These are phyloP conservation scores for Eleusine indica DNA, from an alignment of 176 grass and related monocot species.

Conservation along the genomic window DNA sequence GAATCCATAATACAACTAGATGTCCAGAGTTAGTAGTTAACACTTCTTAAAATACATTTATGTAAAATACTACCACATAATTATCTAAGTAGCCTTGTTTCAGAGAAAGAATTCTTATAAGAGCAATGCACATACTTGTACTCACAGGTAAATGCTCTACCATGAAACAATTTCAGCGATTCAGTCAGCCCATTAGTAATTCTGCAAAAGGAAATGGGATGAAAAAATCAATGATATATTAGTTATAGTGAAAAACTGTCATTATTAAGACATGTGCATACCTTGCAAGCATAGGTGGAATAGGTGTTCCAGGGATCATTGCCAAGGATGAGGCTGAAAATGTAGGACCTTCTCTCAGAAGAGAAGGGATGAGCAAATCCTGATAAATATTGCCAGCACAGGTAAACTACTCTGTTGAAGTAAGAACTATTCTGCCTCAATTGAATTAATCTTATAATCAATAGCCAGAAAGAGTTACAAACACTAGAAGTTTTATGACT, in stretches of 20 bases:
- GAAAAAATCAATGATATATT: slow-evolving; percentile 16
- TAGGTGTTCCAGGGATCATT: slow-evolving; percentile 90
- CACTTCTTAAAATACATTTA: slow-evolving; percentile 15
- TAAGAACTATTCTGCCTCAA: slow-evolving; percentile 26
- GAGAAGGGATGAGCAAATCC: slow-evolving; percentile 87
- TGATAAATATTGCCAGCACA: slow-evolving; percentile 45
- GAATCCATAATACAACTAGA: not conserved
- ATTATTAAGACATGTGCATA: slow-evolving; percentile 34
- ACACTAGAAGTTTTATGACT: not conserved
- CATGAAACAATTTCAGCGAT: slow-evolving; percentile 72
- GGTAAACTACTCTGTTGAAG: slow-evolving; percentile 32
- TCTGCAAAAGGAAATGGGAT: slow-evolving; percentile 50
- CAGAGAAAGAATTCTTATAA: slow-evolving; percentile 9
- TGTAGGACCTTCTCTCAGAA: slow-evolving; percentile 73
- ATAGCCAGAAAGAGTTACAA: slow-evolving; percentile 15
- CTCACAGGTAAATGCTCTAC: slow-evolving; percentile 92
- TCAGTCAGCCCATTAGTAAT: slow-evolving; percentile 85
- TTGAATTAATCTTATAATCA: slow-evolving; percentile 30
- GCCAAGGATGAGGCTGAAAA: slow-evolving; percentile 69
- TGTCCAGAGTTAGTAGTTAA: not conserved
- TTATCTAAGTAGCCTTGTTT: slow-evolving; percentile 31
- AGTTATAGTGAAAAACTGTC: slow-evolving; percentile 21
- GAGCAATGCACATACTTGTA: slow-evolving; percentile 84
- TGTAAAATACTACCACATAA: slow-evolving; percentile 16
- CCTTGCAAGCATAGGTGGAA: slow-evolving; percentile 96